Percentiles rank a stretch among this genome's conserved stretches.
phyloP scores from a whole-genome alignment of 2,329 filamentous ascomycete species.

The Coniosporium tulheliwenetii region DNA sequence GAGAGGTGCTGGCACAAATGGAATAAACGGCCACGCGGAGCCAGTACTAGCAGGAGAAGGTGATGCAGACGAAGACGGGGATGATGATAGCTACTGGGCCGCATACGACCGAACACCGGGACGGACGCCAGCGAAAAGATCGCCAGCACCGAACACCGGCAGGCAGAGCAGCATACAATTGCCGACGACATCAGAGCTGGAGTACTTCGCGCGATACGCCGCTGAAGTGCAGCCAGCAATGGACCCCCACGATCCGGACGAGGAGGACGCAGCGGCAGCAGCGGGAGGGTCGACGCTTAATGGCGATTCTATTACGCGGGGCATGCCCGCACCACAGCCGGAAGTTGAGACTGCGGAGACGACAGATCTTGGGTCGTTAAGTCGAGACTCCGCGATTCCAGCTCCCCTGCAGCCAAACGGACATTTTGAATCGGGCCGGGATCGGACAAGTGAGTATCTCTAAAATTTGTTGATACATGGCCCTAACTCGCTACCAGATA shows the following conservation, averaged over 20 bases:
- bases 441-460: too few relatives aligned
- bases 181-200: constrained; percentile 39
- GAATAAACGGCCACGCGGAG: constrained; percentile 1
- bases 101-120: constrained; percentile 59
- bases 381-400: constrained; percentile 17
- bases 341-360: constrained; percentile 28
- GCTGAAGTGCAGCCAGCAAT: constrained; percentile 61
- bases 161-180: constrained; percentile 10
- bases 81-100: constrained; percentile 69
- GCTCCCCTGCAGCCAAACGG: neutral
- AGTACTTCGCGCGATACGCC: constrained; percentile 65
- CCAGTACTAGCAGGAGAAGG: constrained; percentile 11
- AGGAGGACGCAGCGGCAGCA: constrained; percentile 34
- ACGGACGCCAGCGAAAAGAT: constrained; percentile 36
- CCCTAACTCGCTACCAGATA: too few relatives aligned
- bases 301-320: constrained; percentile 20
- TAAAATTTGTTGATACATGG: too few relatives aligned
- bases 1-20: constrained; percentile 5
- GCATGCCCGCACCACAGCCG: constrained; percentile 5
- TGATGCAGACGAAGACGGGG: constrained; percentile 19
- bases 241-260: constrained; percentile 69
- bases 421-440: neutral
- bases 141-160: constrained; percentile 37
- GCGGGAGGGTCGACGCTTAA: constrained; percentile 35
- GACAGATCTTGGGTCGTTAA: constrained; percentile 15